A percentile compares a stretch with the other conserved stretches of the same genome.
phyloP scores from a whole-genome alignment of 768 basidiomycete species.

The Leccinum rimulosum region DNA sequence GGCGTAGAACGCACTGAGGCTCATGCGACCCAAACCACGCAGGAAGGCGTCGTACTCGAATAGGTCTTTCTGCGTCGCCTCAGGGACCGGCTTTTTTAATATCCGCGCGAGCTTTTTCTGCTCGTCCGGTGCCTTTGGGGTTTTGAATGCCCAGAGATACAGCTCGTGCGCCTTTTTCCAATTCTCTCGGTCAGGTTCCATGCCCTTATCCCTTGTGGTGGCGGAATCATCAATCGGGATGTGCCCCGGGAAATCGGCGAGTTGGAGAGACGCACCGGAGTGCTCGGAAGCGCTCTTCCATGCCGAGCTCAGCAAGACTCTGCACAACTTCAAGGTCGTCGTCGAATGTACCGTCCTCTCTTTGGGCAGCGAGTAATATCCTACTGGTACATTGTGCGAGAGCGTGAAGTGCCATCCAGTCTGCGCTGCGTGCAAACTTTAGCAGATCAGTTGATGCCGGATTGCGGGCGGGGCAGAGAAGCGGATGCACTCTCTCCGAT shows the following conservation, averaged over 20 bases:
- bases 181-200: constrained; percentile 57
- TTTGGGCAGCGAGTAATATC: constrained; percentile 53
- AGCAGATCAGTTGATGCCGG: constrained; percentile 62
- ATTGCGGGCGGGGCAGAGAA: constrained; percentile 76
- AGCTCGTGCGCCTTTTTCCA: constrained; percentile 68
- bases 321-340: constrained; percentile 55
- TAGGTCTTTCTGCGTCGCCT: constrained; percentile 52
- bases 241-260: not conserved
- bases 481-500: constrained; percentile 59
- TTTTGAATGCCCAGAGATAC: constrained; percentile 60
- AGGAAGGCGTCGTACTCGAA: constrained; percentile 80
- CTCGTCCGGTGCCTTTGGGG: constrained; percentile 47
- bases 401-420: constrained; percentile 75
- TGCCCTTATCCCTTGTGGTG: constrained; percentile 29
- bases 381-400: constrained; percentile 64
- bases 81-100: constrained; percentile 47
- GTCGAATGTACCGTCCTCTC: constrained; percentile 34
- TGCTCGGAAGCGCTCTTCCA: constrained; percentile 61
- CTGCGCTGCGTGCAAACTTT: constrained; percentile 51
- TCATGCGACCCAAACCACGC: constrained; percentile 71
- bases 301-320: constrained; percentile 69
- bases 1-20: constrained; percentile 42
- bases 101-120: constrained; percentile 58
- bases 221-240: not conserved
- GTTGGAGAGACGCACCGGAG: constrained; percentile 14